These are phyloP conservation scores for Tylopilus cervinicoccineus DNA, from an alignment of 768 basidiomycete species.

Conservation along the genomic window DNA sequence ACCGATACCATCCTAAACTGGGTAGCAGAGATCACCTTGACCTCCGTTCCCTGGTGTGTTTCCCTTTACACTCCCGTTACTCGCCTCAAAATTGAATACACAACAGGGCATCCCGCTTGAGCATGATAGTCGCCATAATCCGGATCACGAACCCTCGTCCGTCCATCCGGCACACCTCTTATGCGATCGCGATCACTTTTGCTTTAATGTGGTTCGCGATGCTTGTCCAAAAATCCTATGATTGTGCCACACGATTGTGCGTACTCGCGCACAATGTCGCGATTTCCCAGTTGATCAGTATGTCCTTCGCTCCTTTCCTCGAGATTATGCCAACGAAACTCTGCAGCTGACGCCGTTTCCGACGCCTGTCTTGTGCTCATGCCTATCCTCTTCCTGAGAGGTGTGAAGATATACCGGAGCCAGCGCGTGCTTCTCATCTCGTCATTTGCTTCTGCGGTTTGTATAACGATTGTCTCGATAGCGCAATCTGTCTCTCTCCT, in stretches of 20 bases:
- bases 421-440: conserved; percentile 15
- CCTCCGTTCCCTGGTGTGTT: conserved; percentile 12
- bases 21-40: background rate
- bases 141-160: conserved; percentile 4
- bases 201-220: conserved; percentile 13
- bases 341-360: conserved; percentile 19
- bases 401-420: conserved; percentile 8
- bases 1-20: conserved; percentile 2
- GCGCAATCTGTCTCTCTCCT: conserved; percentile 10
- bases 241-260: background rate
- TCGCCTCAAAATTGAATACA: background rate
- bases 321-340: background rate
- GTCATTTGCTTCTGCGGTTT: conserved; percentile 20
- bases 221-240: conserved; percentile 2
- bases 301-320: background rate
- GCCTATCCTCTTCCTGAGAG: conserved; percentile 14
- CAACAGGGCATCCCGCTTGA: conserved; percentile 14
- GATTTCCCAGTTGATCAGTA: conserved; percentile 16
- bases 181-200: conserved; percentile 6
- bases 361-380: conserved; percentile 12
- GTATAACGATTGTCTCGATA: conserved; percentile 18
- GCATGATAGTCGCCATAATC: conserved; percentile 13
- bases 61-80: background rate
- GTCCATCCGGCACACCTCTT: background rate
- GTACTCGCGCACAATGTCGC: background rate